phyloP scores from a whole-genome alignment of 768 basidiomycete genomes.

The Dentipellis sp. region DNA sequence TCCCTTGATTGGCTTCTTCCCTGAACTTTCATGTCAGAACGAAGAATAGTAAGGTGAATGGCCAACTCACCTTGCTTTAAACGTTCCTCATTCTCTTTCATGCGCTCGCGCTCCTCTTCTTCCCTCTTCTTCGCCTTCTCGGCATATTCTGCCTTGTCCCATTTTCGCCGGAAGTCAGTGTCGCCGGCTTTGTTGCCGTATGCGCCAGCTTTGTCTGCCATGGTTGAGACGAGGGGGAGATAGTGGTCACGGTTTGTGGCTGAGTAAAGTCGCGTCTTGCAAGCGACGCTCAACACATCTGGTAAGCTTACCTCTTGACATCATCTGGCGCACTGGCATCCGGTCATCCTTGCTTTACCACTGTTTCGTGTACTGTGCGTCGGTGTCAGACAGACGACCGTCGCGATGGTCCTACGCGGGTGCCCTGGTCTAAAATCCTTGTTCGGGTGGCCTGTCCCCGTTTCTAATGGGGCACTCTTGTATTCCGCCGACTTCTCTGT shows the following conservation, averaged over 20 bases:
- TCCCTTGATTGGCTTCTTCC: constrained; percentile 71
- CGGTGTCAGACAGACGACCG: too few relatives aligned
- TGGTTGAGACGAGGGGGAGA: not conserved
- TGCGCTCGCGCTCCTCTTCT: constrained; percentile 25
- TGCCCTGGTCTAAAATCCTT: too few relatives aligned
- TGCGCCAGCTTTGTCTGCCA: constrained; percentile 16
- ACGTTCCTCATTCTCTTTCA: constrained; percentile 33
- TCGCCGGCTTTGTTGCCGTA: constrained; percentile 15
- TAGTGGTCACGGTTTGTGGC: not conserved
- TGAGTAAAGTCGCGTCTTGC: not conserved
- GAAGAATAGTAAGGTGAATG: not conserved
- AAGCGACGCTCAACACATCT: too few relatives aligned
- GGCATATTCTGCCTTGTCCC: constrained; percentile 38
- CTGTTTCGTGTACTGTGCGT: too few relatives aligned
- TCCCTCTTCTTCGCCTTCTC: constrained; percentile 34
- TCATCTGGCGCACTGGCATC: too few relatives aligned
- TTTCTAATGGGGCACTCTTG: too few relatives aligned
- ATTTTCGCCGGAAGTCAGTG: constrained; percentile 27
- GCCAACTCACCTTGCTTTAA: constrained; percentile 62
- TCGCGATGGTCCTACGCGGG: too few relatives aligned
- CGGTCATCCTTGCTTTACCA: too few relatives aligned
- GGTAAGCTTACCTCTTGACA: too few relatives aligned
- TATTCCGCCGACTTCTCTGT: too few relatives aligned
- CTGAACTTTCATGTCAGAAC: constrained; percentile 27
- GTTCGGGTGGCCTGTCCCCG: too few relatives aligned